Conservation (phyloP, 164 flowering plant genomes). For the Umbellularia californica region DNA sequence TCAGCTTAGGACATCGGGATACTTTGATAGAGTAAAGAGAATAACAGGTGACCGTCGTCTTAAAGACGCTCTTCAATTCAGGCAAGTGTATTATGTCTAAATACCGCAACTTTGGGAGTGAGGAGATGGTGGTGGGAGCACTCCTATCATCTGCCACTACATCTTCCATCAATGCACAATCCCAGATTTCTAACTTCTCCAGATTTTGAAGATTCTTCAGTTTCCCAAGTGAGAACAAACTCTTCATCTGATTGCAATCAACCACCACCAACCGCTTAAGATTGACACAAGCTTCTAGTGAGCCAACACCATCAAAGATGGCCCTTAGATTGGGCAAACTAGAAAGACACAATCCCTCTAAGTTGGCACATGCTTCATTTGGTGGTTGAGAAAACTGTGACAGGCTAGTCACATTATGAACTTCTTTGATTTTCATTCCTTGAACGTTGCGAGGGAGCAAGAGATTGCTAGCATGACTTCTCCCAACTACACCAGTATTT, state of each 20-base stretch:
- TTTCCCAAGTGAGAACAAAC: background rate
- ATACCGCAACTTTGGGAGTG: background rate
- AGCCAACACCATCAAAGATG: background rate
- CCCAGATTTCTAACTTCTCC: background rate
- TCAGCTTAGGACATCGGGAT: background rate
- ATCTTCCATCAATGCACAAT: background rate
- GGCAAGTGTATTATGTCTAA: background rate
- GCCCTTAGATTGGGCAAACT: background rate
- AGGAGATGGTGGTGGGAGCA: background rate
- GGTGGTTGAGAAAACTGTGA: background rate
- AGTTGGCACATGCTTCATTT: background rate
- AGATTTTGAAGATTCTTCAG: background rate
- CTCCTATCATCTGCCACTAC: background rate
- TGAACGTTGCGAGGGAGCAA: background rate
- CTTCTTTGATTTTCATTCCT: background rate
- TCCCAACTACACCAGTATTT: no score
- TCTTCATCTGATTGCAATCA: background rate
- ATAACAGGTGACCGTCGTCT: background rate
- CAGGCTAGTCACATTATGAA: background rate
- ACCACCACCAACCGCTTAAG: background rate
- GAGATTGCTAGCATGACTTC: background rate
- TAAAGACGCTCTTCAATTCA: background rate
- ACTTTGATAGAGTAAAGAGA: background rate
- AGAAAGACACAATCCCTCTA: background rate
- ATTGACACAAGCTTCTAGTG: background rate